phyloP scores from a whole-genome alignment of 164 flowering plant species.

The Cinnamomum micranthum region DNA sequence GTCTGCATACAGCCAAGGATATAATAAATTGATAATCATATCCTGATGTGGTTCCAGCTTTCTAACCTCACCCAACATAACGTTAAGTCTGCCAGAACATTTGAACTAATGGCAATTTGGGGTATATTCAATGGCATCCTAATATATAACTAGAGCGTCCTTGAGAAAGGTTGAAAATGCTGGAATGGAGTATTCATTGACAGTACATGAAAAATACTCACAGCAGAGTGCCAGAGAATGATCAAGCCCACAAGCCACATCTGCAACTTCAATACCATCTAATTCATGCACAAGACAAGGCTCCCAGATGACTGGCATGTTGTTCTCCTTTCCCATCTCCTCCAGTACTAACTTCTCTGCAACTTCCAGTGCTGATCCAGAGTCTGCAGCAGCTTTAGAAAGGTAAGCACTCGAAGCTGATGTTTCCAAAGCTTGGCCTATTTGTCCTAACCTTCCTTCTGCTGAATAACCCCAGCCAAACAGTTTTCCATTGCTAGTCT shows the following conservation, averaged over 20 bases:
- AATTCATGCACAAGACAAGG: constrained; percentile 63
- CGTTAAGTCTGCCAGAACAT: too few relatives aligned
- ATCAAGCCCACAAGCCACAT: constrained; percentile 87
- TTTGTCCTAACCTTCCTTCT: constrained; percentile 76
- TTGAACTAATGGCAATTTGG: too few relatives aligned
- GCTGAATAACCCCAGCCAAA: constrained; percentile 91
- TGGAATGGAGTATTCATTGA: background rate
- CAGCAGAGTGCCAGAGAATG: constrained; percentile 80
- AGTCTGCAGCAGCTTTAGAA: background rate
- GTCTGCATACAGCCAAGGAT: too few relatives aligned
- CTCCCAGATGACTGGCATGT: constrained; percentile 89
- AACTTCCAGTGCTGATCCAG: constrained; percentile 30
- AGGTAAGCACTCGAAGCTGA: constrained; percentile 23
- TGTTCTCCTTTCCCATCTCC: constrained; percentile 66
- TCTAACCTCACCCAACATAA: too few relatives aligned
- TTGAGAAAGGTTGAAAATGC: too few relatives aligned
- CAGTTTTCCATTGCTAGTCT: constrained; percentile 62
- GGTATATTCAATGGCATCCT: too few relatives aligned
- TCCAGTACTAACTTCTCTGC: constrained; percentile 67
- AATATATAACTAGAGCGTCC: too few relatives aligned
- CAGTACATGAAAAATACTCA: constrained; percentile 26
- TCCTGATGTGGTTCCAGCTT: too few relatives aligned
- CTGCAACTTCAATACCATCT: constrained; percentile 42
- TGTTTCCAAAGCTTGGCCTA: constrained; percentile 33
- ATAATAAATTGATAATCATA: too few relatives aligned